phyloP scores from a whole-genome alignment of 768 basidiomycete genomes.

The Naganishia vishniacii region DNA sequence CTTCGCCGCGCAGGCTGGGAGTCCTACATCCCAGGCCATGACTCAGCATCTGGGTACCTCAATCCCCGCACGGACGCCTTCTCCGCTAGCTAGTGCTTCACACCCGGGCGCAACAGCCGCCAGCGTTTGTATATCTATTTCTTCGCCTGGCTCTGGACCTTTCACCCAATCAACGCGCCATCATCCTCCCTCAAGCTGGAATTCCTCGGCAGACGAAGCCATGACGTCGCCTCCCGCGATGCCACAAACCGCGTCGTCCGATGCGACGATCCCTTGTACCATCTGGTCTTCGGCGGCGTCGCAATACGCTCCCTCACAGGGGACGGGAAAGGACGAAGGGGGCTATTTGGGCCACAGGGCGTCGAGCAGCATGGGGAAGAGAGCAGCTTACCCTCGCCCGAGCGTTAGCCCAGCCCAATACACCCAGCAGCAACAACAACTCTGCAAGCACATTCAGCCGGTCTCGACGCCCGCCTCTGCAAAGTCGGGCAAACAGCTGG shows the following conservation, averaged over 20 bases:
- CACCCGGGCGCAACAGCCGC: background rate
- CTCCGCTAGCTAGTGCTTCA: background rate
- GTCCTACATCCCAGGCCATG: background rate
- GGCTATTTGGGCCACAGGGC: background rate
- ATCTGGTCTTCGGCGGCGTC: background rate
- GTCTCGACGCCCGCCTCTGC: background rate
- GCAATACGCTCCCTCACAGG: background rate
- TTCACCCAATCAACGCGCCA: background rate
- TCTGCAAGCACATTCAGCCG: background rate
- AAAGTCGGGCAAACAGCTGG: background rate
- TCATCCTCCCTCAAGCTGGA: background rate
- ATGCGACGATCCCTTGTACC: background rate
- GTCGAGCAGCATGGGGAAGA: constrained; percentile 6
- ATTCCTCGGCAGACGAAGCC: background rate
- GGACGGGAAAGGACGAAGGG: background rate
- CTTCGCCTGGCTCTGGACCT: background rate
- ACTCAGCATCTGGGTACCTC: background rate
- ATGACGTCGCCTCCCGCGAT: constrained; percentile 11
- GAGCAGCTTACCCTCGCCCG: constrained; percentile 14
- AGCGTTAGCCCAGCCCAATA: constrained; percentile 19
- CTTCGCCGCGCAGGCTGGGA: constrained; percentile 13
- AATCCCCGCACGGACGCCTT: background rate
- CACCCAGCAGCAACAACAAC: constrained; percentile 16
- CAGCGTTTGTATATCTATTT: constrained; percentile 11
- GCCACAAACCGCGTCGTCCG: constrained; percentile 21